These are phyloP conservation scores for Polygonum maritimum DNA, from an alignment of 148 eudicot genomes.

Conservation along the genomic window DNA sequence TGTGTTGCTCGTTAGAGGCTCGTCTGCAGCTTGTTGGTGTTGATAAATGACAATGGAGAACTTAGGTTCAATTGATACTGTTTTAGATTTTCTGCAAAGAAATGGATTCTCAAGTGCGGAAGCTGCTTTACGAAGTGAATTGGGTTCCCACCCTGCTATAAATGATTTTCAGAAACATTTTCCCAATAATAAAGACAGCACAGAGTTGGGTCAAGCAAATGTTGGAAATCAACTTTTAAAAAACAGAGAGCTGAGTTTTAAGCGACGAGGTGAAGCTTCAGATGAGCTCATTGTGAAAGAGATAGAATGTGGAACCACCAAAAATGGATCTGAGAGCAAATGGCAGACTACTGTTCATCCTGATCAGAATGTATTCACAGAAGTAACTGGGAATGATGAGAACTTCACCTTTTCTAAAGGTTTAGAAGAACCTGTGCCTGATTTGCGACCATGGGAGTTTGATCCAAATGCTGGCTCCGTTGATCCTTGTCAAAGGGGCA, in stretches of 20 bases:
- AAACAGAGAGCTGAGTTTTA: conserved; percentile 31
- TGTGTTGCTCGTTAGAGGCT: background rate
- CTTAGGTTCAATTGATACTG: conserved; percentile 42
- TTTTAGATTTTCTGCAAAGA: conserved; percentile 58
- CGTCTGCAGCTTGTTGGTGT: conserved; percentile 1
- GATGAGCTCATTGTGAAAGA: conserved; percentile 86
- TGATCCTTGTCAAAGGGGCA: conserved; percentile 32
- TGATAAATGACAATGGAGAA: conserved; percentile 40
- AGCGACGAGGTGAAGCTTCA: conserved; percentile 28
- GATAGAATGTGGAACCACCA: conserved; percentile 55
- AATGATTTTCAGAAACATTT: conserved; percentile 47
- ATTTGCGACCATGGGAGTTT: conserved; percentile 52
- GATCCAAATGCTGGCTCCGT: conserved; percentile 35
- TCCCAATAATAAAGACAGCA: conserved; percentile 34
- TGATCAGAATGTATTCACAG: conserved; percentile 22
- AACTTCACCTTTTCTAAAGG: conserved; percentile 40
- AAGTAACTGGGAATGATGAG: conserved; percentile 35
- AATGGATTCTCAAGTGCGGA: conserved; percentile 76
- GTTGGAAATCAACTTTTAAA: conserved; percentile 16
- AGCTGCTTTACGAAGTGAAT: conserved; percentile 73
- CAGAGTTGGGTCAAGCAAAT: conserved; percentile 27
- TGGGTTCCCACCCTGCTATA: conserved; percentile 47
- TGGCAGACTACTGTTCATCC: conserved; percentile 27
- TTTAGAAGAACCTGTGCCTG: conserved; percentile 55
- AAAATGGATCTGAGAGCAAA: conserved; percentile 45